Base-by-base conservation (phyloP, 139 green algal species). In the Spirogloea muscicola region DNA sequence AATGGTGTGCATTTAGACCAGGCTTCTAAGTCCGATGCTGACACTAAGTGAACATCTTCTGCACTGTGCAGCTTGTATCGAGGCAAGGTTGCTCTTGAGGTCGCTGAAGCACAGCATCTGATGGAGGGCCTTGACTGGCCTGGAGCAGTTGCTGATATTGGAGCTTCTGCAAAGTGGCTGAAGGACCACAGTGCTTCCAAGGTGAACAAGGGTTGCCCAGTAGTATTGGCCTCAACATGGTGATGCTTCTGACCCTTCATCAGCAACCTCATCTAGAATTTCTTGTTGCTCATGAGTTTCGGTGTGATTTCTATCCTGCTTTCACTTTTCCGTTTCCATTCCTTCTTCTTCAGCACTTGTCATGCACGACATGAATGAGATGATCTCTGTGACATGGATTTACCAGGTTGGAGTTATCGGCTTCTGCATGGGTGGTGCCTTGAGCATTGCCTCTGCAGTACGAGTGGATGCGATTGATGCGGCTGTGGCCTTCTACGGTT, bases 401-500 rank as follows among this genome's bases (percentile, higher is more conserved):
- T 44, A 36, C 2, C 64, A 80, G 40, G 81, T 86, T 10, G 80
- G 80, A 46, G 58, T 76, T 9, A 76, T 72, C 13, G 80, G 80
- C 2, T 80, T 80, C 55, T 84, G 81, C 51, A 86, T 86, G 81
- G 81, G 81, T 1, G 81, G 81, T 6, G 81, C 81, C 6, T 52
- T 86, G 9, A 46, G 60, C 7, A 34, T 84, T 5, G 31, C 67
- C 6, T 55, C 52, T 13, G 70, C 69, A 29, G 31, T 62, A 6
- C 34, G 59, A 42, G 64, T 37, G 4, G 76, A 68, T 9, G 58
- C 31, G 21, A 52, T 86, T 7, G 49, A 48, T 7, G 60, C 52
- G 21, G 57, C 41, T 39, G 76, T 46, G 36, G 27, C 70, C 9
- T 86, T 86, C 57, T 86, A 86, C 46, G 81, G 81, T 4, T 61